phyloP scores from a whole-genome alignment of 2,329 filamentous ascomycete species.

The Microsporum audouinii region DNA sequence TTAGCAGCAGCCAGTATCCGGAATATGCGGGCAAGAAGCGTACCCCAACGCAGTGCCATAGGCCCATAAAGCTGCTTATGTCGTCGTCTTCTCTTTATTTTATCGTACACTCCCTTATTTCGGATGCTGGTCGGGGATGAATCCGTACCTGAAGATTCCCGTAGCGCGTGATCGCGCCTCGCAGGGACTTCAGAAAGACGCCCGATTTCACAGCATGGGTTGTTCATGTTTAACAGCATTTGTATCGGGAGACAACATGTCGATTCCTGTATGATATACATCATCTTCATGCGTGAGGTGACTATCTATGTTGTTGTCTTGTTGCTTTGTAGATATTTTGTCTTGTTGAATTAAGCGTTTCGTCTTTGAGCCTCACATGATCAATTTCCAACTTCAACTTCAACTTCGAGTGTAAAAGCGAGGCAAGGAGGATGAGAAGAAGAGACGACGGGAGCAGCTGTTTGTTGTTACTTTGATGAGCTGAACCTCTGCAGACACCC shows the following conservation, averaged over 20 bases:
- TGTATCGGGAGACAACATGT: background rate
- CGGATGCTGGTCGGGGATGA: background rate
- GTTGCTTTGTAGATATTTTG: background rate
- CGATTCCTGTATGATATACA: background rate
- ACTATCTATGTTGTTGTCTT: background rate
- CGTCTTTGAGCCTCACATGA: background rate
- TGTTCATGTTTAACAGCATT: background rate
- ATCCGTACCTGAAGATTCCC: background rate
- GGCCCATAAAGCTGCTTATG: background rate
- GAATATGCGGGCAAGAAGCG: background rate
- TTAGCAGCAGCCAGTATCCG: background rate
- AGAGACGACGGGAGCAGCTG: background rate
- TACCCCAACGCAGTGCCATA: background rate
- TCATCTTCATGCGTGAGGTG: background rate
- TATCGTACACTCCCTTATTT: too few relatives aligned
- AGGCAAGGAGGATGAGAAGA: background rate
- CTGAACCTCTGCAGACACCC: background rate
- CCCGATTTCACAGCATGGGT: background rate
- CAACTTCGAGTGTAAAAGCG: background rate
- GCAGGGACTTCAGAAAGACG: background rate
- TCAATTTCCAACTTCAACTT: background rate
- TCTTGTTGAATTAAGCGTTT: background rate
- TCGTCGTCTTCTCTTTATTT: background rate
- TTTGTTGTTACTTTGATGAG: background rate
- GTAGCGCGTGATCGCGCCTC: background rate